Evolutionary conservation across 2,329 filamentous ascomycete species (phyloP), one percentile per base, ranked within the genome.

Genomic region (Talaromyces albobiverticillius): DNA sequence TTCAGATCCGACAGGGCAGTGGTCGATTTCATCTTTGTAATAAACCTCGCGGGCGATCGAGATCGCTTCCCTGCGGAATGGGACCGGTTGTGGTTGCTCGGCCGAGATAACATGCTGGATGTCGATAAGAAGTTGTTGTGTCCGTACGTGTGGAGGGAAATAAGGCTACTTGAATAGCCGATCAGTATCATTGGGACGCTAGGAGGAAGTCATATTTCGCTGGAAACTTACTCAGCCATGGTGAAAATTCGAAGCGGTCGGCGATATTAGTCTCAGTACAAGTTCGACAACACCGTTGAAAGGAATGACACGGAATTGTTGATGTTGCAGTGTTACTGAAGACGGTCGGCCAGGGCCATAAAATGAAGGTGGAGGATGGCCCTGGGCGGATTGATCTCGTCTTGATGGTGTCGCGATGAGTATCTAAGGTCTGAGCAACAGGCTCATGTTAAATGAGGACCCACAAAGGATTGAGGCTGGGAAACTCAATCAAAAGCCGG

Each of bases 11-110:
- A 61, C 7, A 78, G 64, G 29, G 73, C 70, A 53, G 71, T 76
- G 18, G 71, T 71, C 1, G 75, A 78, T 49, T 73, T 74, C 56
- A 74, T 71, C 61, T 74, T 76, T 18, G 66, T 69, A n/a, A 77
- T 64, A 18, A 67, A 66, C 57, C 66, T 67, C 43, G 67, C 67
- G 40, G 71, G 66, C 20, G 70, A 69, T 14, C 62, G 60, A 6
- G 67, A 64, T 55, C 67, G 62, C 45, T 66, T 64, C 34, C 67
- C 69, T 20, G 70, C 68, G 23, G 71, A 73, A 38, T 67, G 56
- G 23, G 70, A 72, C 46, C 70, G 67, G 58, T 67, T 69, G 58
- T 72, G 69, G 53, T 62, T 64, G 59, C 62, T 64, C 18, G 65
- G 58, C 38, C 70, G 70, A 31, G 69, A 60, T 31, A 70, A 62